Evolutionary conservation across 1,139 yeast species (phyloP).

Genomic region (Insectozyma bohioensis): DNA sequence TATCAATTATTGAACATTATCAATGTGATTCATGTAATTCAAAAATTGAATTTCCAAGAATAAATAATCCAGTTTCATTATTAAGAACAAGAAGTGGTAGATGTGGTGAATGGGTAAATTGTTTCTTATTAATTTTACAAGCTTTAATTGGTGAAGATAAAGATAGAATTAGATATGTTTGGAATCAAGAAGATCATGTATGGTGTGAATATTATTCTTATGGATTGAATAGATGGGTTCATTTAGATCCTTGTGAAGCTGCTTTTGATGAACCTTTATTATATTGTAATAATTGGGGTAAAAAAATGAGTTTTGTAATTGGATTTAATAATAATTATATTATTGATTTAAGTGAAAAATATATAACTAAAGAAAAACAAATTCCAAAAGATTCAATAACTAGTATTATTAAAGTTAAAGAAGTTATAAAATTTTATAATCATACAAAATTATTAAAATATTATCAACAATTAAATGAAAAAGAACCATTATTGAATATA

Average conservation of each 20-base stretch:
- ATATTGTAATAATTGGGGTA: slow-evolving; percentile 88
- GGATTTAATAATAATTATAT: slow-evolving; percentile 65
- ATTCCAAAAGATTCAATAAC: slow-evolving; percentile 51
- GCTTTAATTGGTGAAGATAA: slow-evolving; percentile 51
- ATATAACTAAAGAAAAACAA: slow-evolving; percentile 53
- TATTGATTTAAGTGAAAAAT: slow-evolving; percentile 68
- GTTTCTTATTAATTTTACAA: slow-evolving; percentile 68
- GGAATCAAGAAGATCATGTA: slow-evolving; percentile 93
- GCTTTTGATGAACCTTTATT: slow-evolving; percentile 78
- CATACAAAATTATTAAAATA: slow-evolving; percentile 30
- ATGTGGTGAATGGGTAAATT: slow-evolving; percentile 96
- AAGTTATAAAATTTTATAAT: slow-evolving; percentile 40
- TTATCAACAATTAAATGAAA: slow-evolving; percentile 9
- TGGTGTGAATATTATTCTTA: slow-evolving; percentile 90
- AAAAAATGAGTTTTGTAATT: slow-evolving; percentile 83
- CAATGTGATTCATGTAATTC: slow-evolving; percentile 52
- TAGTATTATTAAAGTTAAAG: slow-evolving; percentile 38
- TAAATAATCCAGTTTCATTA: slow-evolving; percentile 64
- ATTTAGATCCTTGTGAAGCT: slow-evolving; percentile 85
- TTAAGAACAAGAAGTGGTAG: slow-evolving; percentile 68
- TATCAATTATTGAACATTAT: slow-evolving; percentile 56
- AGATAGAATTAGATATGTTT: slow-evolving; percentile 63
- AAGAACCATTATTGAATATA: slow-evolving; percentile 17
- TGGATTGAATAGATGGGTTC: slow-evolving; percentile 70
- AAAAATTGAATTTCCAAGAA: slow-evolving; percentile 66